Conservation (phyloP, 129 eudicot species). For the Artemisia argyi region DNA sequence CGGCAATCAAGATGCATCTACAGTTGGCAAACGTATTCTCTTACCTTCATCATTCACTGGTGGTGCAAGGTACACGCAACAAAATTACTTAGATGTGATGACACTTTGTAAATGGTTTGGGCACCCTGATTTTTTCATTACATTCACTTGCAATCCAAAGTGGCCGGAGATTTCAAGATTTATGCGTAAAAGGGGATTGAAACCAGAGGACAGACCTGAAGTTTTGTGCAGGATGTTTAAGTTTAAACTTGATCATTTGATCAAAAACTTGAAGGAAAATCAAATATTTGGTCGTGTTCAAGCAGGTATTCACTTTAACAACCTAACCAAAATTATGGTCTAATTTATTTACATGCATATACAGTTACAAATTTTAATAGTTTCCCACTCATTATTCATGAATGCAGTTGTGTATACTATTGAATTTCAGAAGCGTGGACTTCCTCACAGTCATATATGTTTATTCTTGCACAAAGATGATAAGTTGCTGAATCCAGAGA, state of each 20-base stretch:
- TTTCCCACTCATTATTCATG: not conserved
- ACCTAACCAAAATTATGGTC: not conserved
- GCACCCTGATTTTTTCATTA: not conserved
- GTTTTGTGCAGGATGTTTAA: constrained; percentile 3
- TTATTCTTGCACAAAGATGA: not conserved
- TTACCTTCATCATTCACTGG: not conserved
- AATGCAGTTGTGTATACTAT: not conserved
- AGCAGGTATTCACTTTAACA: not conserved
- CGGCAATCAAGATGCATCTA: not conserved
- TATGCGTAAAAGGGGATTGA: not conserved
- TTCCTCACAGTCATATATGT: constrained; percentile 26
- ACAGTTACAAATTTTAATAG: not conserved
- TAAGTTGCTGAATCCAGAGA: not conserved
- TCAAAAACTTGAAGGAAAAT: not conserved
- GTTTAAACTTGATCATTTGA: constrained; percentile 4
- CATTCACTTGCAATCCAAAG: not conserved
- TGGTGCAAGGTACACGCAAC: not conserved
- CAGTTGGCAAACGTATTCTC: not conserved
- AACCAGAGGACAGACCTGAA: not conserved
- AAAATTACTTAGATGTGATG: not conserved
- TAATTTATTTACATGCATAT: too few species aligned
- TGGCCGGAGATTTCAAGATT: not conserved
- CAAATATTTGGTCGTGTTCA: not conserved
- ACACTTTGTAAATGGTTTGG: not conserved
- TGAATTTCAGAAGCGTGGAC: constrained; percentile 26